Evolutionary conservation across 306 rosid genomes (phyloP), one percentile per base, ranked within the genome.

Genomic region (Begonia fuchsioides): DNA sequence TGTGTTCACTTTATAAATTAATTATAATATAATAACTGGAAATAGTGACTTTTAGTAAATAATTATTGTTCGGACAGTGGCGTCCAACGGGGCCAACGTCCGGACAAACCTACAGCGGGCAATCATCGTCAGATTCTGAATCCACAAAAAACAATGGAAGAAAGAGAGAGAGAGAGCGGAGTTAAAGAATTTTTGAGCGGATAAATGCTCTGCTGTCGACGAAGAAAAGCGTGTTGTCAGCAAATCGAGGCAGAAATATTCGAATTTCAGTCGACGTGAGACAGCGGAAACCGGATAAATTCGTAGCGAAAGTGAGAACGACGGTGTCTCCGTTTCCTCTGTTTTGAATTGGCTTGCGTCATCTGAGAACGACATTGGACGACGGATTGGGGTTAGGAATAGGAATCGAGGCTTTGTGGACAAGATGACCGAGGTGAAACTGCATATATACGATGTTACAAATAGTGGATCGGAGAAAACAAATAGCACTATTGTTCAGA

Each of bases 381-480:
- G 44, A 41, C n/a, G 44, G 44, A 6, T 11, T 13, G 45, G 44
- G 44, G 11, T 47, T 57, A 13, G 35, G 18, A 46, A 35, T 47
- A 47, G 52, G 61, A 52, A 52, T 57, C 47, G 15, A 45, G 17
- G 53, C 16, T 56, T 65, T 13, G 44, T 13, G 62, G 44, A 61
- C 61, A 59, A 59, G 74, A 85, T 77, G 96, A 61, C 78, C 62
- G 96, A 92, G 64, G 98, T 92, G 58, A 65, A 52, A 48, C 67
- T 92, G 62, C 96, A 92, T 57, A 65, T 92, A 63, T 86, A 92
- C 48, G 98, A 92, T 38, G 96, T 92, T 48, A 92, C 98, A 35
- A 92, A 92, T 58, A 92, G 96, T 72, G 98, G 96, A 92, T 92
- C 98, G 43, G 98, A 92, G 41, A 85, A 86, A 63, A 82, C 98